Base-by-base conservation (phyloP, 2,329 filamentous ascomycete genomes). In the Trichoderma brevicompactum region DNA sequence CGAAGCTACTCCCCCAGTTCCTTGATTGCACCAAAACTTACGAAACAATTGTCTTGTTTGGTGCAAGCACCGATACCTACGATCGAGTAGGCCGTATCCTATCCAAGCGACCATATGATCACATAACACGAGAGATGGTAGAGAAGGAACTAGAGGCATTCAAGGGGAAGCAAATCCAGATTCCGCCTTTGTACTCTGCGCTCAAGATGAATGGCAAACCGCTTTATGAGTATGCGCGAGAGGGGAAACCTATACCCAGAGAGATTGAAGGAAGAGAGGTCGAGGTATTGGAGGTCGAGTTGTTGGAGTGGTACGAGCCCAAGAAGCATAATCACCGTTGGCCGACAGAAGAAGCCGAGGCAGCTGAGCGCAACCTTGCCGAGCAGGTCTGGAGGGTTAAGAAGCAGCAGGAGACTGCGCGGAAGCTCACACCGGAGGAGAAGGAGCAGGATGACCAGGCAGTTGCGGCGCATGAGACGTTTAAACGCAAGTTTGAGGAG, bases 151-250 rank as follows among this genome's bases (percentile, higher is more conserved):
- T 98, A 65, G 83, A 82, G 5, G 80, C 83, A 67, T 97, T 97
- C 77, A 84, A 89, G 44, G 95, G 95, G 15, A 90, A 90, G 71
- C 92, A 92, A 72, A 89, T 91, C 81, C 95, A 99, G 81, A 89
- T 92, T 70, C 95, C 95, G 43, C 94, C 94, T 6, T 86, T 99
- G 19, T 99, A 94, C 78, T 97, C 92, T 36, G 95, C 95, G 9
- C 82, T 98, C 68, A 94, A 94, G 77, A 92, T 97, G 77, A 87
- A 97, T 70, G 95, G 95, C 2, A 97, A 97, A 81, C 91, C 92
- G 40, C 83, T 97, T 55, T 99, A 99, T 76, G 94, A 99, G 79
- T 98, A 98, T 77, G 95, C 95, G 19, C 85, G 95, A 55, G 92
- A 94, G 75, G 95, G 95, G 15, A 92, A 90, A 73, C 87, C 92